Percentiles rank a stretch among this genome's conserved stretches.
These are phyloP conservation scores for Withania somnifera DNA, from an alignment of 305 asterid genomes.

Conservation along the genomic window DNA sequence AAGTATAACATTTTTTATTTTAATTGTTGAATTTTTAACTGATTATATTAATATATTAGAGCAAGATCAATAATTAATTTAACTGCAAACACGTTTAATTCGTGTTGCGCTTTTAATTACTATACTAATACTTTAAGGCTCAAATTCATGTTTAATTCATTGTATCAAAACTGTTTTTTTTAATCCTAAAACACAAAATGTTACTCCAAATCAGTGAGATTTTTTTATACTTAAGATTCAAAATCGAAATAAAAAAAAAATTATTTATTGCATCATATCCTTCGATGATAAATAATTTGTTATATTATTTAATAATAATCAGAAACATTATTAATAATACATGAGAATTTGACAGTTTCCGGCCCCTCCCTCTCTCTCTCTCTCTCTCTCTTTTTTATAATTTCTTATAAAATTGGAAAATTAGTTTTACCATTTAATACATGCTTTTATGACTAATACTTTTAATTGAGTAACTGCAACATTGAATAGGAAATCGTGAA, in stretches of 20 bases:
- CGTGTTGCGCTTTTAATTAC: not conserved
- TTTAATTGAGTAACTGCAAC: not conserved
- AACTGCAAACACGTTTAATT: not conserved
- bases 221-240: too few relatives aligned
- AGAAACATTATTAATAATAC: too few relatives aligned
- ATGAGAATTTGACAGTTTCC: too few relatives aligned
- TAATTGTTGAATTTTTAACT: not conserved
- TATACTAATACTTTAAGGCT: not conserved
- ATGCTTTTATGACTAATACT: not conserved
- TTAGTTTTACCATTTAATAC: not conserved
- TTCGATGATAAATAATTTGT: too few relatives aligned
- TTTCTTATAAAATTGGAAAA: not conserved
- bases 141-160: not conserved
- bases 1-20: not conserved
- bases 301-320: too few relatives aligned
- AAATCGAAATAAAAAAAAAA: too few relatives aligned
- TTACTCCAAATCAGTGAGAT: too few relatives aligned
- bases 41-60: not conserved
- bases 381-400: too few relatives aligned
- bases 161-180: not conserved
- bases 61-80: not conserved
- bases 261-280: too few relatives aligned
- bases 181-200: not conserved
- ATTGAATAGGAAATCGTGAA: not conserved
- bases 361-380: too few relatives aligned